These are phyloP conservation scores for Gossypium schwendimanii DNA, from an alignment of 441 rosid species.

Conservation along the genomic window DNA sequence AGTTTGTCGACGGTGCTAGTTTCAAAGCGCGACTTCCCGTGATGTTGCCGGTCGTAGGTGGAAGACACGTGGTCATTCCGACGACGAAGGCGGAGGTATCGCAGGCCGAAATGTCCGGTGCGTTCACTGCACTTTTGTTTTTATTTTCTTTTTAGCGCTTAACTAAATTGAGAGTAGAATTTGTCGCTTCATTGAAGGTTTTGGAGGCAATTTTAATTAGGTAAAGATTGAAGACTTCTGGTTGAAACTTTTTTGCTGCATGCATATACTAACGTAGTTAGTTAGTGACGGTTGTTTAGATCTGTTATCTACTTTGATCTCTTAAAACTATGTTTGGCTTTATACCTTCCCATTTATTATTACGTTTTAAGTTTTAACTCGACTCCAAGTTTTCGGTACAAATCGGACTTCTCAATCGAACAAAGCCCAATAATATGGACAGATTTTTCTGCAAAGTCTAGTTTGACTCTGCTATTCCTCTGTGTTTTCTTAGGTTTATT, in stretches of 20 bases:
- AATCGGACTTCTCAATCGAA: neutral
- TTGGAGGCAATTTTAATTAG: constrained; percentile 1
- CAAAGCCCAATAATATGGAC: neutral
- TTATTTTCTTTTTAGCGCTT: neutral
- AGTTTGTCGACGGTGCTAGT: constrained; percentile 22
- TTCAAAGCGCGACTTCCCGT: constrained; percentile 39
- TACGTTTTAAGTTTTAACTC: neutral
- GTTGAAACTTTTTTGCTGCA: neutral
- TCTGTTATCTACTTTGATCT: neutral
- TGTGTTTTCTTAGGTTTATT: neutral
- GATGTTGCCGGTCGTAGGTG: constrained; percentile 69
- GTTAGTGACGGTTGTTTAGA: neutral
- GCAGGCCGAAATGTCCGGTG: constrained; percentile 54
- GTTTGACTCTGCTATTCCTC: neutral
- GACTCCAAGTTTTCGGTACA: neutral
- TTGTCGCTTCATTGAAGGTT: neutral
- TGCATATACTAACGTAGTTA: neutral
- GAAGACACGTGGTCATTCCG: constrained; percentile 65
- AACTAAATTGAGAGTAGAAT: neutral
- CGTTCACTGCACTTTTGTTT: neutral
- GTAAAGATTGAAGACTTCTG: neutral
- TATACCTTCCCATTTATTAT: neutral
- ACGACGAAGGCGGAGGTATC: constrained; percentile 40
- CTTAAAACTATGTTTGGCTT: neutral
- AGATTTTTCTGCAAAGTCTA: neutral